A percentile compares a stretch with the other conserved stretches of the same genome.
Conservation (phyloP, 371 early-diverging fungal species). For the Mortierella sp. region DNA sequence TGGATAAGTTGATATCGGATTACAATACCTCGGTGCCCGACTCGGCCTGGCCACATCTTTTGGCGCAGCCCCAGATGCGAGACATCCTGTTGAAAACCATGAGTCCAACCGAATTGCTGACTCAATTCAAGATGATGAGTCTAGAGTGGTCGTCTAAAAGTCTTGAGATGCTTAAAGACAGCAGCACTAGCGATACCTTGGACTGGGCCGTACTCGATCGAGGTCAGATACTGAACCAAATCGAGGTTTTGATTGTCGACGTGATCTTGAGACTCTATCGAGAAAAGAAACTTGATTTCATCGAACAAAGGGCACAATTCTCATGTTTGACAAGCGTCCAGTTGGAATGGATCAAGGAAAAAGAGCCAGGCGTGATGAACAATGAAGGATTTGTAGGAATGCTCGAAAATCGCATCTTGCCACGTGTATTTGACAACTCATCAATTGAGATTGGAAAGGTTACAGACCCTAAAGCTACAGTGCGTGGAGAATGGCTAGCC, state of each 20-base stretch:
- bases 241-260: slow-evolving; percentile 7
- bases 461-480: background rate
- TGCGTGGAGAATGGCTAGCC: slow-evolving; percentile 33
- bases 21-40: background rate
- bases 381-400: slow-evolving; percentile 42
- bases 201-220: background rate
- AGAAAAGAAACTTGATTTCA: slow-evolving; percentile 18
- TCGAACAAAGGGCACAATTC: background rate
- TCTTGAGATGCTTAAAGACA: slow-evolving; percentile 13
- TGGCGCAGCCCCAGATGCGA: slow-evolving; percentile 25
- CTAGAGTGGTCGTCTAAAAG: slow-evolving; percentile 16
- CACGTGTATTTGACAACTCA: slow-evolving; percentile 5
- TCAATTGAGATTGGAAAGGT: background rate
- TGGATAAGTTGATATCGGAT: slow-evolving; percentile 5
- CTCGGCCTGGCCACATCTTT: slow-evolving; percentile 32
- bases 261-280: slow-evolving; percentile 23
- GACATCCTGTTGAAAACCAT: slow-evolving; percentile 12
- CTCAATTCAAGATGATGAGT: slow-evolving; percentile 12
- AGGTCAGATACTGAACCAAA: background rate
- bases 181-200: slow-evolving; percentile 16
- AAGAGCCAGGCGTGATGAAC: slow-evolving; percentile 16
- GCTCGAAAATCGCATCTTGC: slow-evolving; percentile 38
- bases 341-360: slow-evolving; percentile 16
- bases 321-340: slow-evolving; percentile 25
- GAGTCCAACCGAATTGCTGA: background rate